Percentiles rank a stretch among this genome's conserved stretches.
phyloP scores from a whole-genome alignment of 768 basidiomycete species.

The Naganishia kalamii region DNA sequence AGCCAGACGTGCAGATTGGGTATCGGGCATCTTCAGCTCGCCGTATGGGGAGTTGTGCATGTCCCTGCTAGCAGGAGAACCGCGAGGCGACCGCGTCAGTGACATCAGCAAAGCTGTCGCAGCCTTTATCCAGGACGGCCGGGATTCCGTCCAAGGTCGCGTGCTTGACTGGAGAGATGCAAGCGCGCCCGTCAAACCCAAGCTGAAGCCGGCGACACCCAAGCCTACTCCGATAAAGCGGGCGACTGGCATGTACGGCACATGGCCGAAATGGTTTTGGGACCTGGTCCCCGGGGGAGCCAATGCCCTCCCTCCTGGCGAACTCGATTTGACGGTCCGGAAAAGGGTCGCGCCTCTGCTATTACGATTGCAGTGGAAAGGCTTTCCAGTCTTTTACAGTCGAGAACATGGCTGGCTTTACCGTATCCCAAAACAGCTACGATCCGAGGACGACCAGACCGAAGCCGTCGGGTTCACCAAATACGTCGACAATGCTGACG shows the following conservation, averaged over 20 bases:
- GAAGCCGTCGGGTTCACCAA: background rate
- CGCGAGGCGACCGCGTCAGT: background rate
- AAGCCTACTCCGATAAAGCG: background rate
- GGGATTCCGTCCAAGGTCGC: conserved; percentile 24
- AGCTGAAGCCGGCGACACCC: background rate
- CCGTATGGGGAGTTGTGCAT: conserved; percentile 27
- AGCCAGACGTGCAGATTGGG: conserved; percentile 23
- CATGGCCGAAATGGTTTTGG: conserved; percentile 98
- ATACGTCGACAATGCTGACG: conserved; percentile 57
- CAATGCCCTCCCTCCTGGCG: conserved; percentile 49
- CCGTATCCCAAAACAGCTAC: conserved; percentile 55
- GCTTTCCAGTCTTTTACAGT: conserved; percentile 75
- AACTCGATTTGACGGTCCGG: conserved; percentile 76
- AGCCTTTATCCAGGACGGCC: background rate
- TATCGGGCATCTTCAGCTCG: conserved; percentile 27
- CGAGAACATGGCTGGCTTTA: conserved; percentile 87
- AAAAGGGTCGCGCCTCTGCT: conserved; percentile 77
- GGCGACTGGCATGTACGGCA: conserved; percentile 8
- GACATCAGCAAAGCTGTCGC: conserved; percentile 3
- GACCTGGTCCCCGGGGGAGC: conserved; percentile 55
- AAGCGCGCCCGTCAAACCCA: background rate
- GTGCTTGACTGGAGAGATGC: conserved; percentile 33
- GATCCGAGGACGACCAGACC: background rate
- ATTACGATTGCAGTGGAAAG: conserved; percentile 78
- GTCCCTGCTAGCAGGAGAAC: background rate